Percentiles rank a stretch among this genome's conserved stretches.
These are phyloP conservation scores for Piedraia hortae DNA, from an alignment of 2,329 filamentous ascomycete species.

Conservation along the genomic window DNA sequence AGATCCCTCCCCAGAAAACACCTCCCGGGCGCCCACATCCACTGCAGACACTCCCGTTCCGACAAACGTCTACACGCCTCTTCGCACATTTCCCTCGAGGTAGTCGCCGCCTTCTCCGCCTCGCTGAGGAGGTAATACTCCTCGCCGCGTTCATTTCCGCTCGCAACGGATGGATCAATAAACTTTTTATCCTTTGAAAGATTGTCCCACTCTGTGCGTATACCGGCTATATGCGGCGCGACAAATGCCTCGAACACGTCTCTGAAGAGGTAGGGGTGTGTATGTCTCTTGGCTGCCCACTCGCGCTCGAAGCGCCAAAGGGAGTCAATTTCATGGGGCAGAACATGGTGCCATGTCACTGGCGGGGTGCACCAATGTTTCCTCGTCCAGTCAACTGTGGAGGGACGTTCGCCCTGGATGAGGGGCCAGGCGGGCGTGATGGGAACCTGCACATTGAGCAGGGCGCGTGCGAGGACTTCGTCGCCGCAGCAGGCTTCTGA, in stretches of 20 bases:
- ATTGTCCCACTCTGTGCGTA: conserved; percentile 12
- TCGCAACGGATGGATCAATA: conserved; percentile 4
- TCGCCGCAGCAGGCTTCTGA: conserved; percentile 27
- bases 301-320: conserved; percentile 11
- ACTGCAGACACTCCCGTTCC: conserved; percentile 11
- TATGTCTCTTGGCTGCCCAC: conserved; percentile 9
- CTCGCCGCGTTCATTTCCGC: conserved; percentile 3
- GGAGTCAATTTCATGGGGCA: conserved; percentile 7
- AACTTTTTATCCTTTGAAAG: conserved; percentile 9
- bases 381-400: conserved; percentile 16
- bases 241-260: conserved; percentile 13
- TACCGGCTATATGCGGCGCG: conserved; percentile 8
- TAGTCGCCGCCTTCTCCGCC: conserved; percentile 7
- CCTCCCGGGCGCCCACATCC: conserved; percentile 11
- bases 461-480: conserved; percentile 22
- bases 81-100: conserved; percentile 9
- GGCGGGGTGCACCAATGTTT: conserved; percentile 19
- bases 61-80: conserved; percentile 6
- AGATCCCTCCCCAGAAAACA: conserved; percentile 11
- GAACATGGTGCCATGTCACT: conserved; percentile 15
- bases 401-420: conserved; percentile 18
- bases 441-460: conserved; percentile 19
- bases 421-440: conserved; percentile 19
- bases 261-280: conserved; percentile 11
- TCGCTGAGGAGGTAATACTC: conserved; percentile 5